These are phyloP conservation scores for Trypethelium eluteriae DNA, from an alignment of 495 filamentous ascomycete genomes.

Conservation along the genomic window DNA sequence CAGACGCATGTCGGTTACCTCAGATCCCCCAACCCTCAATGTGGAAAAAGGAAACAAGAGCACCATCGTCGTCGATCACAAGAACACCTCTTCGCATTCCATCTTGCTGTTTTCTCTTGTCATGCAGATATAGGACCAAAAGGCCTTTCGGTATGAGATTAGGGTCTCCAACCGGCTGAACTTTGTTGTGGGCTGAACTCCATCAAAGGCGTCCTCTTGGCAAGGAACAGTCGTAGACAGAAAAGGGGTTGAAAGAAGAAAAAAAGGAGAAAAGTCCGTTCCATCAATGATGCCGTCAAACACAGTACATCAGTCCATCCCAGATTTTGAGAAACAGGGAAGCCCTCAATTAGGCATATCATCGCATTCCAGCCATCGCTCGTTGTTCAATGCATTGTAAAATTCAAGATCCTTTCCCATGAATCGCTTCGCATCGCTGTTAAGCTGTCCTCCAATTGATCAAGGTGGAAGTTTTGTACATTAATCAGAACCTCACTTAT, in stretches of 20 bases:
- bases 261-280: not conserved
- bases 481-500: not conserved
- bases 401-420: not conserved
- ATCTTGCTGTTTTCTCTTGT: not conserved
- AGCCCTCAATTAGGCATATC: not conserved
- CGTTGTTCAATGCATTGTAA: not conserved
- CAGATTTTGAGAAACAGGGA: not conserved
- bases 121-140: too few species aligned
- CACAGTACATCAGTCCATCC: not conserved
- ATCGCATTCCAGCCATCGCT: not conserved
- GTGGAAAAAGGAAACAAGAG: not conserved
- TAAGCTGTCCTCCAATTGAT: not conserved
- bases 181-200: too few species aligned
- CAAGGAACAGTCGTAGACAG: too few species aligned
- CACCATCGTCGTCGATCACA: not conserved
- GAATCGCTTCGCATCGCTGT: not conserved
- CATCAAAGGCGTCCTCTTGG: too few species aligned
- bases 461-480: not conserved
- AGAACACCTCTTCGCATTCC: not conserved
- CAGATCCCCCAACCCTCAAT: not conserved
- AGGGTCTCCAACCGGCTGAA: too few species aligned
- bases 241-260: not conserved
- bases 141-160: too few species aligned
- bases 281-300: conserved; percentile 8
- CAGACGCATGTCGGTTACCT: not conserved